Percentiles rank a stretch among this genome's conserved stretches.
phyloP scores from a whole-genome alignment of 2,329 filamentous ascomycete species.

The Colletotrichum musicola region DNA sequence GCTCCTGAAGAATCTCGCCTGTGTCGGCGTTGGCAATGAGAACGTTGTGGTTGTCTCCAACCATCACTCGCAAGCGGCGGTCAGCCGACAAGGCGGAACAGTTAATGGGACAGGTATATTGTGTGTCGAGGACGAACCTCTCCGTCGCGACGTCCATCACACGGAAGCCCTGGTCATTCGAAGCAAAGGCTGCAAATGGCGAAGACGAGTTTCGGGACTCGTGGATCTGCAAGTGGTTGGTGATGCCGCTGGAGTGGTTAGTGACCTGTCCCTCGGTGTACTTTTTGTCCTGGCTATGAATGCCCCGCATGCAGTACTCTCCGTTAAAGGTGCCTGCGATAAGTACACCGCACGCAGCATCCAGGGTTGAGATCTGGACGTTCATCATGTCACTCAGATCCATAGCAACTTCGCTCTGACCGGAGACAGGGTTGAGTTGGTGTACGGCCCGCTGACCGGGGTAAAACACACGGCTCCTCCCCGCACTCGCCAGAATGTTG shows the following conservation, averaged over 20 bases:
- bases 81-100: slow-evolving; percentile 80
- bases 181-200: slow-evolving; percentile 71
- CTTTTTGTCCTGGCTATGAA: slow-evolving; percentile 55
- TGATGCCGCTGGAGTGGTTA: slow-evolving; percentile 66
- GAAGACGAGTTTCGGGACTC: slow-evolving; percentile 62
- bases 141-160: slow-evolving; percentile 71
- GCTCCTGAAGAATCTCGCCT: slow-evolving; percentile 67
- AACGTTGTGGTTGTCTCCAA: slow-evolving; percentile 76
- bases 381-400: slow-evolving; percentile 55
- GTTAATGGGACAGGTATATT: slow-evolving; percentile 75
- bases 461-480: slow-evolving; percentile 69
- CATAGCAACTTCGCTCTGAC: slow-evolving; percentile 59
- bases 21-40: slow-evolving; percentile 78
- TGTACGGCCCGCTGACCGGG: slow-evolving; percentile 63
- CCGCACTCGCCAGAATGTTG: slow-evolving; percentile 70
- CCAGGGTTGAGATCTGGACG: slow-evolving; percentile 63
- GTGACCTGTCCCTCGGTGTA: slow-evolving; percentile 63
- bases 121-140: slow-evolving; percentile 64
- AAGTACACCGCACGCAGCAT: slow-evolving; percentile 66
- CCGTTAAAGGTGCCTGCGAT: slow-evolving; percentile 71
- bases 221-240: slow-evolving; percentile 74
- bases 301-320: slow-evolving; percentile 63
- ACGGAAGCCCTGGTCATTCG: slow-evolving; percentile 72
- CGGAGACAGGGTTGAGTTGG: slow-evolving; percentile 64
- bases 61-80: slow-evolving; percentile 77